Percentiles rank a stretch among this genome's conserved stretches.
Evolutionary conservation across 2,329 filamentous ascomycete genomes (phyloP).

Genomic region (Colletotrichum sansevieriae): DNA sequence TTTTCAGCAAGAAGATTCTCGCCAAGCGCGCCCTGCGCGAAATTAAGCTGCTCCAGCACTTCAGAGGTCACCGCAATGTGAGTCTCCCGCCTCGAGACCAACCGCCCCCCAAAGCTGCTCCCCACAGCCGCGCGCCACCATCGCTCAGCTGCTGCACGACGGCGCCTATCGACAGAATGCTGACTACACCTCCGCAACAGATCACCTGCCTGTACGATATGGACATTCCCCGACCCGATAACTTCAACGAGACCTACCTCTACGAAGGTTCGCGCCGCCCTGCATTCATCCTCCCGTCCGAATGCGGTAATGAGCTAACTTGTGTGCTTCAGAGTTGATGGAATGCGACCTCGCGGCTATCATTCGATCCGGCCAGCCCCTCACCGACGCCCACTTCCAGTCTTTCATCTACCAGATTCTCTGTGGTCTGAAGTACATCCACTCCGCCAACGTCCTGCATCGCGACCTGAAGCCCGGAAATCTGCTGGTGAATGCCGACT

Average conservation of each 20-base stretch:
- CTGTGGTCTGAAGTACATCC: slow-evolving; percentile 98
- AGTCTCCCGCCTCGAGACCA: slow-evolving; percentile 50
- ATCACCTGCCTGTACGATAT: slow-evolving; percentile 99
- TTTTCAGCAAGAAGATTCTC: slow-evolving; percentile 99
- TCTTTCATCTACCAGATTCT: slow-evolving; percentile 99
- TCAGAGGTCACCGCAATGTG: slow-evolving; percentile 89
- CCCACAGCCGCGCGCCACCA: slow-evolving; percentile 23
- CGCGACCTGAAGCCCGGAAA: slow-evolving; percentile 98
- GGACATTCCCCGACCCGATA: slow-evolving; percentile 97
- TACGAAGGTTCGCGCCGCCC: slow-evolving; percentile 83
- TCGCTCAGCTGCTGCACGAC: slow-evolving; percentile 22
- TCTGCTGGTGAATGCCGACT: slow-evolving; percentile 97
- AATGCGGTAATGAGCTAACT: slow-evolving; percentile 22
- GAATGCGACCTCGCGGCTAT: slow-evolving; percentile 98
- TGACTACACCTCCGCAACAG: slow-evolving; percentile 58
- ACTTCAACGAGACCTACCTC: slow-evolving; percentile 99
- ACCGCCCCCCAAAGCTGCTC: neutral
- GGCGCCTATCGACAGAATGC: slow-evolving; percentile 28
- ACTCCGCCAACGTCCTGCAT: slow-evolving; percentile 97
- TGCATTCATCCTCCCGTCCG: slow-evolving; percentile 8
- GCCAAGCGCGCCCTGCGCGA: slow-evolving; percentile 97
- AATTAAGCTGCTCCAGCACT: slow-evolving; percentile 98
- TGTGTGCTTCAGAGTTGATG: slow-evolving; percentile 84
- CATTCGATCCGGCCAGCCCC: slow-evolving; percentile 94
- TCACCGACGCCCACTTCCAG: slow-evolving; percentile 99